phyloP scores from a whole-genome alignment of 306 rosid species.

The Vigna radiata region DNA sequence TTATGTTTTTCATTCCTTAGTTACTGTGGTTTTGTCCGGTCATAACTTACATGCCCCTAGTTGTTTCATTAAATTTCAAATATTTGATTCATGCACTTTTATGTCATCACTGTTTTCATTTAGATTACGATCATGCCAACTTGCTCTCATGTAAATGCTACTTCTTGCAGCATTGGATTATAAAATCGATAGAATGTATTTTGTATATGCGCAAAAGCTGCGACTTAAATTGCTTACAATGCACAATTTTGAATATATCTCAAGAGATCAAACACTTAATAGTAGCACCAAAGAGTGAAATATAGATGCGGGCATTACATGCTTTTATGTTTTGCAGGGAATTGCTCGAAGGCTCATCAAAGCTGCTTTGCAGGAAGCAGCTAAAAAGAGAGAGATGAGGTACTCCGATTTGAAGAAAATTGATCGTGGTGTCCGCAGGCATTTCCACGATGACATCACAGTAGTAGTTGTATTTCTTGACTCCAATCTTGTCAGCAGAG shows the following conservation, averaged over 20 bases:
- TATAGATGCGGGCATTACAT: too few relatives aligned
- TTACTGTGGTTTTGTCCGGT: constrained; percentile 8
- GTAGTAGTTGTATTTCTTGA: constrained; percentile 81
- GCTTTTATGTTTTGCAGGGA: constrained; percentile 62
- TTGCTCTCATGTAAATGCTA: constrained; percentile 33
- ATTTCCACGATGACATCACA: constrained; percentile 90
- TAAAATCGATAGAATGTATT: background rate
- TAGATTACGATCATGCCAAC: constrained; percentile 23
- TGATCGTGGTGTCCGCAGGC: constrained; percentile 90
- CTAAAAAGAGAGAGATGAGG: constrained; percentile 93
- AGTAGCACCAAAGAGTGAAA: constrained; percentile 17
- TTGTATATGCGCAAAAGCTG: constrained; percentile 20
- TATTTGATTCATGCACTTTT: constrained; percentile 11
- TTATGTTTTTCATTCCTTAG: constrained; percentile 24
- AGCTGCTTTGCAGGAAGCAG: constrained; percentile 86
- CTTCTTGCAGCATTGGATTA: background rate
- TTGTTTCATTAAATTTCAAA: constrained; percentile 20
- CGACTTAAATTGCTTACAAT: constrained; percentile 5
- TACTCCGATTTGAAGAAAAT: constrained; percentile 89
- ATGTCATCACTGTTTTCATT: constrained; percentile 30
- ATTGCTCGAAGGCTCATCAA: constrained; percentile 84
- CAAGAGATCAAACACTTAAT: background rate
- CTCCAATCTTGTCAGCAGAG: constrained; percentile 78
- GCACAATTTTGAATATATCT: constrained; percentile 21
- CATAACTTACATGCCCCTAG: constrained; percentile 18